Conservation (phyloP, 139 green algal species). For the Chlamydomonas sp. region DNA sequence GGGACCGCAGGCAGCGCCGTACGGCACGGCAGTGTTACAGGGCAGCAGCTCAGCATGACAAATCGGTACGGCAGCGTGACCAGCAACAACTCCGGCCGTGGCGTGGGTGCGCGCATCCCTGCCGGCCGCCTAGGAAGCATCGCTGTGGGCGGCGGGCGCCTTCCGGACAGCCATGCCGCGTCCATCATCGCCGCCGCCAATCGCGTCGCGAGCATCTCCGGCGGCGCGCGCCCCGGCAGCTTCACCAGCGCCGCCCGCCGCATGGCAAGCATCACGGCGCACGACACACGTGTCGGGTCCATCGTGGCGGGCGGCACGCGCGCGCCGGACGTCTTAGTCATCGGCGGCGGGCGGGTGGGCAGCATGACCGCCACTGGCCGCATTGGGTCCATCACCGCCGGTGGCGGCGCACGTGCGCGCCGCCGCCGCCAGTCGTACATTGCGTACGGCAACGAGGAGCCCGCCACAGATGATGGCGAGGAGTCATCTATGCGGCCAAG, state of each 20-base stretch:
- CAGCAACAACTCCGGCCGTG: neutral
- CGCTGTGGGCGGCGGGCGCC: no score
- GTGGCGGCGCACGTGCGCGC: neutral
- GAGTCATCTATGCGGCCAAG: no score
- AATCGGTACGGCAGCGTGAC: neutral
- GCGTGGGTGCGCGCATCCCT: neutral
- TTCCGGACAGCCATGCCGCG: neutral
- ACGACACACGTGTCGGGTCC: neutral
- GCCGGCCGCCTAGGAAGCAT: neutral
- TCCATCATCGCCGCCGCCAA: neutral
- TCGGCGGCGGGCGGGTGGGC: conserved; percentile 19
- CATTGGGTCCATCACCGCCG: conserved; percentile 14
- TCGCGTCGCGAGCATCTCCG: neutral
- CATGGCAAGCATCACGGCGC: neutral
- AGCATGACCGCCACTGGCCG: conserved; percentile 11
- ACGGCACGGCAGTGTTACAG: no score
- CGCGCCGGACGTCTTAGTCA: neutral
- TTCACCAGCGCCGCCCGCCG: neutral
- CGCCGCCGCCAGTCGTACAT: neutral
- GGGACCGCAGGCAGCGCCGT: no score
- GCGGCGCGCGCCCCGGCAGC: neutral
- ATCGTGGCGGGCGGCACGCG: neutral
- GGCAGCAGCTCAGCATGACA: neutral
- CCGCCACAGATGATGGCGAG: neutral
- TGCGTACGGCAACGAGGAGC: neutral